phyloP scores from a whole-genome alignment of 1,139 yeast genomes.

The Eremothecium cymbalariae region DNA sequence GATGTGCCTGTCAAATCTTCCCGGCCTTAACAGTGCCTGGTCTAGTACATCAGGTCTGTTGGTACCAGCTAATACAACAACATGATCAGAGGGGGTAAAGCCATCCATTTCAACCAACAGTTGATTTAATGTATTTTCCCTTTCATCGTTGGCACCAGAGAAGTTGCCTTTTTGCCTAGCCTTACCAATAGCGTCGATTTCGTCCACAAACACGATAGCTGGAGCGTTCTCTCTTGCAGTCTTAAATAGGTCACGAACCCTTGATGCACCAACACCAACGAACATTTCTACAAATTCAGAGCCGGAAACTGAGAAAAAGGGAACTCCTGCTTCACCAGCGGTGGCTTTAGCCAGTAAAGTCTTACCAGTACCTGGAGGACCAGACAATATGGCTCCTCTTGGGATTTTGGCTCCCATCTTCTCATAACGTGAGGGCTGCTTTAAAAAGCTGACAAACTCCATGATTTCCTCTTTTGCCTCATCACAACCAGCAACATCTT shows the following conservation, averaged over 20 bases:
- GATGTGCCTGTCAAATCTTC: conserved; percentile 75
- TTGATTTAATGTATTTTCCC: conserved; percentile 74
- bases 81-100: conserved; percentile 63
- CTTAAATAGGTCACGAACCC: conserved; percentile 74
- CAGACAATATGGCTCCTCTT: conserved; percentile 73
- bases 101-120: conserved; percentile 82
- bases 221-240: conserved; percentile 79
- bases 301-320: conserved; percentile 74
- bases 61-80: conserved; percentile 77
- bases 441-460: conserved; percentile 76
- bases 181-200: conserved; percentile 79
- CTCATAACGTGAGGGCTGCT: conserved; percentile 66
- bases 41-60: conserved; percentile 74
- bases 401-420: conserved; percentile 77
- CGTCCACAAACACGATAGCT: conserved; percentile 71
- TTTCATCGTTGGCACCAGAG: conserved; percentile 68
- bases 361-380: conserved; percentile 87
- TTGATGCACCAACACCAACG: conserved; percentile 76
- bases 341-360: conserved; percentile 75
- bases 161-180: conserved; percentile 58
- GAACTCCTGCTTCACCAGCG: conserved; percentile 81
- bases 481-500: conserved; percentile 77
- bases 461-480: conserved; percentile 78
- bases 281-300: conserved; percentile 78
- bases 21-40: conserved; percentile 72